Conservation (phyloP, 2,329 filamentous ascomycete genomes). For the Cercospora nicotianae region DNA sequence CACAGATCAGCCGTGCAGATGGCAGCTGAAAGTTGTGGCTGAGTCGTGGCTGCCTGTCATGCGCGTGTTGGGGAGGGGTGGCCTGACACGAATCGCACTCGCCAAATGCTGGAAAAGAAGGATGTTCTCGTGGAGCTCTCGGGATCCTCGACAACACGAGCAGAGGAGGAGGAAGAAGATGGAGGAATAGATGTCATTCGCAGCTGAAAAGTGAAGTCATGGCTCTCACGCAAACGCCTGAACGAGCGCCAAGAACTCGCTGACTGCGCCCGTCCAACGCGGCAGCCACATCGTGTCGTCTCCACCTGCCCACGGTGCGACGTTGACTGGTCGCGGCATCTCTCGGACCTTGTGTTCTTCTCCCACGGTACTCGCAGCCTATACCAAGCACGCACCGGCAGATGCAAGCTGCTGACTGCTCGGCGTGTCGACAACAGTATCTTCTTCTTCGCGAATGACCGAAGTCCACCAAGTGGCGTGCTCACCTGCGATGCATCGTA, state of each 20-base stretch:
- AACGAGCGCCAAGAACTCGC: conserved; percentile 1
- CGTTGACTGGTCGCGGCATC: neutral
- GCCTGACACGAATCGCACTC: neutral
- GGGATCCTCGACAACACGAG: neutral
- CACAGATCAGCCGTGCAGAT: conserved; percentile 5
- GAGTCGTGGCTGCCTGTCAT: conserved; percentile 12
- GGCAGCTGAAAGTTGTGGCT: conserved; percentile 11
- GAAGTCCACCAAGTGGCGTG: neutral
- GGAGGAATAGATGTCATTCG: neutral
- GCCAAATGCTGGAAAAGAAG: neutral
- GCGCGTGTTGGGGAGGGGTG: neutral
- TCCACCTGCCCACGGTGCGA: neutral
- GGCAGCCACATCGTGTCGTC: neutral
- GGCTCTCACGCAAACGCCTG: neutral
- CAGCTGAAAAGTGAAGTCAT: conserved; percentile 1
- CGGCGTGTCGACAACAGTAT: neutral
- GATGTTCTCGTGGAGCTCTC: neutral
- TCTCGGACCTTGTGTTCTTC: neutral
- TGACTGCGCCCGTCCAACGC: neutral
- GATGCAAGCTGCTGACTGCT: neutral
- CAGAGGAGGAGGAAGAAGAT: neutral
- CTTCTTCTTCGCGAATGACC: neutral
- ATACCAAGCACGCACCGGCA: neutral
- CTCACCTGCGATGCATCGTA: neutral
- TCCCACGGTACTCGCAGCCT: neutral